Conservation (phyloP, 176 grass and related monocot genomes). For the Phoenix dactylifera region DNA sequence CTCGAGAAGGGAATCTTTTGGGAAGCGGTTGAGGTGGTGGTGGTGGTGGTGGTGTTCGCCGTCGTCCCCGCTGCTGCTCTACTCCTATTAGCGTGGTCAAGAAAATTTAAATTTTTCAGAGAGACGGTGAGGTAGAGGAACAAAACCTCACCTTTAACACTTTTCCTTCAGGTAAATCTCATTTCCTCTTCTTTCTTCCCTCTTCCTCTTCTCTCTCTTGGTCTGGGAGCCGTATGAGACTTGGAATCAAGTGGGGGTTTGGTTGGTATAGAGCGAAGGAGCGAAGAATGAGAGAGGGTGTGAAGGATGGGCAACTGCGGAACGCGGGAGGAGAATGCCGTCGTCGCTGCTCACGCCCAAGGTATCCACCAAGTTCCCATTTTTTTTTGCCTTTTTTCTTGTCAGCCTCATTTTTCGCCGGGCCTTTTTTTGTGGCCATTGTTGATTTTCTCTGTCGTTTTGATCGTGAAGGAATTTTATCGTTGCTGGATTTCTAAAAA, state of each 20-base stretch:
- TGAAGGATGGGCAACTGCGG: constrained; percentile 89
- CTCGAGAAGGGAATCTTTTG: constrained; percentile 43
- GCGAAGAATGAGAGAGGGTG: constrained; percentile 53
- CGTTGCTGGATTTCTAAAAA: too few species aligned
- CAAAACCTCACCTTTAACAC: background rate
- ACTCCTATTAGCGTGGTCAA: background rate
- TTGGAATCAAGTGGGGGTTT: background rate
- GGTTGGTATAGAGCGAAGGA: constrained; percentile 8
- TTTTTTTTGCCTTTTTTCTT: background rate
- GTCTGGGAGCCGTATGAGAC: constrained; percentile 12
- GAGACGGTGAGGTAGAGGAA: constrained; percentile 9
- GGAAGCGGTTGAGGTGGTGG: constrained; percentile 18
- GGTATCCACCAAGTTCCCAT: constrained; percentile 26
- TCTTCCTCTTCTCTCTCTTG: background rate
- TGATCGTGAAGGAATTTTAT: too few species aligned
- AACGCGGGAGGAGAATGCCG: constrained; percentile 98
- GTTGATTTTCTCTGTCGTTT: too few species aligned
- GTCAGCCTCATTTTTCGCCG: background rate
- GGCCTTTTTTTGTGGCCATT: too few species aligned
- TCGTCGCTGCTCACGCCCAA: constrained; percentile 88
- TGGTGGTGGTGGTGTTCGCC: background rate
- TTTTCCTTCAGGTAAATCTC: background rate
- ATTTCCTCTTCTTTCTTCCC: constrained; percentile 2
- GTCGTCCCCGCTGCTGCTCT: too few species aligned
- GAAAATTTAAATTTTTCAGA: background rate